These are phyloP conservation scores for Urtica urens DNA, from an alignment of 306 rosid species.

Conservation along the genomic window DNA sequence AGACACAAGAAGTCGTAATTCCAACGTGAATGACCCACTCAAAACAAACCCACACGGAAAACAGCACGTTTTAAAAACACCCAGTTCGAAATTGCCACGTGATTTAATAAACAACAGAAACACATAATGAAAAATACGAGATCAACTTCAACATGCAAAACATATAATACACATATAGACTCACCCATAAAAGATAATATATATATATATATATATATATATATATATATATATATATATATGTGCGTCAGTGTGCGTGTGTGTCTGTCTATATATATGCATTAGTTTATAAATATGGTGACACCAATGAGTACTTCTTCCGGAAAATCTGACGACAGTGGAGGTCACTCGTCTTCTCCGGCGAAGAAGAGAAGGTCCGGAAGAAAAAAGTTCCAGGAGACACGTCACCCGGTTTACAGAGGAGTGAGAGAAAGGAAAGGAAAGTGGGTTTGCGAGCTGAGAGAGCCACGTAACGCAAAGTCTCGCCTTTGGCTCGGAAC, in stretches of 20 bases:
- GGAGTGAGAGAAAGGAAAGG: conserved; percentile 61
- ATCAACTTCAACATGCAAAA: no score
- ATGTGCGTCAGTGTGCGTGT: not conserved
- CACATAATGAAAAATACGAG: no score
- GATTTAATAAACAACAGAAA: no score
- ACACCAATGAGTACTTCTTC: no score
- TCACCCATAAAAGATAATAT: not conserved
- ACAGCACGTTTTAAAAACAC: not conserved
- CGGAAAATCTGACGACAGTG: not conserved
- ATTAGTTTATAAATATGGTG: no score
- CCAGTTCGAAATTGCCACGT: not conserved
- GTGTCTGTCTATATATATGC: no score
- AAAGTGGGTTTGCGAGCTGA: conserved; percentile 70
- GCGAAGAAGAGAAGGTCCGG: conserved; percentile 39
- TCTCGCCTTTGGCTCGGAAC: conserved; percentile 65
- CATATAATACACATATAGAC: no score
- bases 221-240: not conserved
- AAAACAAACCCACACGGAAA: no score
- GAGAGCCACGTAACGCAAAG: conserved; percentile 37
- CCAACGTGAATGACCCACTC: no score
- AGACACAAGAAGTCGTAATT: no score
- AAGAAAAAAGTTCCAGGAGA: conserved; percentile 61
- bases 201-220: not conserved
- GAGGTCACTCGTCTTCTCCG: not conserved
- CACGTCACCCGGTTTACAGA: conserved; percentile 57